These are phyloP conservation scores for Verticillium tricorpus DNA, from an alignment of 2,329 filamentous ascomycete species.

Conservation along the genomic window DNA sequence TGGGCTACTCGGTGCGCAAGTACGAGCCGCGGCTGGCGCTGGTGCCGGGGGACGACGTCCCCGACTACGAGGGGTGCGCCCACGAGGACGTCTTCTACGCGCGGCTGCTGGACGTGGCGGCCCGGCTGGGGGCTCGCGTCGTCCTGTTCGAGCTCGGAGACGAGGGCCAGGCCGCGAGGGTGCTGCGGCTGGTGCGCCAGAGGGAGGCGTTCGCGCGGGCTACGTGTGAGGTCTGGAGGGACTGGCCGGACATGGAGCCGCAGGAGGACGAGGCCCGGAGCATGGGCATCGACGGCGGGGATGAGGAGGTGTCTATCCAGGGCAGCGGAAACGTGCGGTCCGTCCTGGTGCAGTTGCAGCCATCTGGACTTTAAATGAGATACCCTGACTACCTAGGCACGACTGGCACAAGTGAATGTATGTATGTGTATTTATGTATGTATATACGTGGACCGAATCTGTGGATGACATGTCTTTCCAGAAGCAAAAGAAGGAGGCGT, in stretches of 20 bases:
- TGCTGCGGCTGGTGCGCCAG: slow-evolving; percentile 43
- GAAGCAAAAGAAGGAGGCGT: too few species aligned
- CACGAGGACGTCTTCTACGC: slow-evolving; percentile 62
- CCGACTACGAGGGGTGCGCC: slow-evolving; percentile 23
- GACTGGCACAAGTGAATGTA: too few species aligned
- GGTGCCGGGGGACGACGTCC: slow-evolving; percentile 43
- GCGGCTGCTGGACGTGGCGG: slow-evolving; percentile 53
- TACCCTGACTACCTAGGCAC: not conserved
- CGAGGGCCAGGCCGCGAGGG: slow-evolving; percentile 59
- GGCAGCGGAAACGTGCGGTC: slow-evolving; percentile 45
- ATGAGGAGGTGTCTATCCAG: slow-evolving; percentile 28
- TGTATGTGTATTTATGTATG: too few species aligned
- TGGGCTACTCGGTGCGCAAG: slow-evolving; percentile 71
- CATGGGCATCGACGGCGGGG: slow-evolving; percentile 16
- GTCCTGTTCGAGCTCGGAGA: slow-evolving; percentile 71
- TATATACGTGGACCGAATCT: too few species aligned
- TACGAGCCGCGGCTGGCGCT: slow-evolving; percentile 80
- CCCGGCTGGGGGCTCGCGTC: slow-evolving; percentile 43
- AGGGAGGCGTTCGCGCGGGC: slow-evolving; percentile 22
- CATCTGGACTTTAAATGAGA: not conserved
- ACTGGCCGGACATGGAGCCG: slow-evolving; percentile 48
- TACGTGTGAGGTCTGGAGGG: slow-evolving; percentile 66
- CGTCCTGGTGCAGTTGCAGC: slow-evolving; percentile 24
- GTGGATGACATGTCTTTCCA: too few species aligned
- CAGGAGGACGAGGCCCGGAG: slow-evolving; percentile 19